Base-by-base conservation (phyloP, 371 early-diverging fungal genomes). In the Phascolomyces articulosus region DNA sequence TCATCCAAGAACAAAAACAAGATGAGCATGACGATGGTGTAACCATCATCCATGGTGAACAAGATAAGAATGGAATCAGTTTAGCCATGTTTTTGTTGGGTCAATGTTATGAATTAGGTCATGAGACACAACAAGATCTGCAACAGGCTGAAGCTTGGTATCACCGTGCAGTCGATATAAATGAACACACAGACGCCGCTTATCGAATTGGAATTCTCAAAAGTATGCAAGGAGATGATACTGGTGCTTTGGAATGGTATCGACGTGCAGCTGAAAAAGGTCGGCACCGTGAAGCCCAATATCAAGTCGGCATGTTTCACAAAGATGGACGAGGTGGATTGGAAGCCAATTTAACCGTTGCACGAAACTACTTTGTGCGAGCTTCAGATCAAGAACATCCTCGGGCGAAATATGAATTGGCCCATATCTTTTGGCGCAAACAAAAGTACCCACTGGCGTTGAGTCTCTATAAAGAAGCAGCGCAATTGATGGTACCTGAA, bases 331-430 rank as follows among this genome's bases (percentile, higher is more conserved):
- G 56, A 3, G 71, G 60, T 59, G 69, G 67, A n/a, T 57, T 75
- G 4, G 72, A 74, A 1, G 34, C 31, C 16, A 75, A 78, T 49
- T 21, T 67, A 1, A 40, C 54, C 4, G 78, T 60, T 9, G 75
- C 78, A 11, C 64, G 70, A 44, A 78, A 63, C 29, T 72, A 78
- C 20, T 69, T 78, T 38, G 38, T 66, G n/a, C 72, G 72, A 49
- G 77, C 80, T 0, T 62, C 68, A 10, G 66, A 72, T 13, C 69
- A 71, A 58, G 77, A 73, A 10, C 74, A 79, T 59, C 41, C 75
- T 15, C 54, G 65, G 24, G 75, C 77, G 13, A 72, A 65, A 9
- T 73, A 62, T 44, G 73, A 74, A 27, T 27, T 77, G 18, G 80
- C 62, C 0, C 68, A 67, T 6, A 68, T 79, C 11, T 59, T 73